Percentiles rank a stretch among this genome's conserved stretches.
These are phyloP conservation scores for Epichloe gansuensis DNA, from an alignment of 2,329 filamentous ascomycete genomes.

Conservation along the genomic window DNA sequence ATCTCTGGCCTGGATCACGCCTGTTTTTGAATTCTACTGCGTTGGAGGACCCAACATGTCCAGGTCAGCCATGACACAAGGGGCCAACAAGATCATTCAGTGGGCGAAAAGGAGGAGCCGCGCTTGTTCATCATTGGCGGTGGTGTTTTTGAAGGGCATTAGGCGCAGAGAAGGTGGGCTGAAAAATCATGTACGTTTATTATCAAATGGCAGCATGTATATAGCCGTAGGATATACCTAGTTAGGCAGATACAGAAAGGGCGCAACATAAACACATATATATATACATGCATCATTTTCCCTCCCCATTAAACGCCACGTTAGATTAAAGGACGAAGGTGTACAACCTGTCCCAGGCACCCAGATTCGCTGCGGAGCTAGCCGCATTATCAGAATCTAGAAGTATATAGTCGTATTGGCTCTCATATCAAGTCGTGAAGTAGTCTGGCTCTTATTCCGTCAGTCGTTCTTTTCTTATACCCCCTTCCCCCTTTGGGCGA, in stretches of 20 bases:
- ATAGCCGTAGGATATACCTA: background rate
- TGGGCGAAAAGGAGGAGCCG: conserved; percentile 92
- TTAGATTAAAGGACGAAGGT: background rate
- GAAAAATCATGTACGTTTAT: background rate
- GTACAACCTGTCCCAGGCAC: background rate
- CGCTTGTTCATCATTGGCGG: conserved; percentile 93
- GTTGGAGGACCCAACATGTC: conserved; percentile 68
- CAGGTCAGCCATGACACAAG: conserved; percentile 59
- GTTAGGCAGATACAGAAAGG: background rate
- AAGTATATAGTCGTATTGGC: background rate
- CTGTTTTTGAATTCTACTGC: conserved; percentile 87
- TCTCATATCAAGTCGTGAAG: conserved; percentile 1
- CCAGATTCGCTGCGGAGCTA: background rate
- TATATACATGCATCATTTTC: background rate
- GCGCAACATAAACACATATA: background rate
- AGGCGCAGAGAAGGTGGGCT: background rate
- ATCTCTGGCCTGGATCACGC: conserved; percentile 81
- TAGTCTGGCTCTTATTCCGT: background rate
- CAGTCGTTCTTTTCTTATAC: background rate
- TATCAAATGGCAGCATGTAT: background rate
- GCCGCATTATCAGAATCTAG: background rate
- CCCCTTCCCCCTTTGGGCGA: background rate
- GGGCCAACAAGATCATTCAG: conserved; percentile 78
- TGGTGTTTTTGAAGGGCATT: conserved; percentile 53
- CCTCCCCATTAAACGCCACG: background rate